phyloP scores from a whole-genome alignment of 2,329 filamentous ascomycete species.

The Pyrenochaeta sp. region DNA sequence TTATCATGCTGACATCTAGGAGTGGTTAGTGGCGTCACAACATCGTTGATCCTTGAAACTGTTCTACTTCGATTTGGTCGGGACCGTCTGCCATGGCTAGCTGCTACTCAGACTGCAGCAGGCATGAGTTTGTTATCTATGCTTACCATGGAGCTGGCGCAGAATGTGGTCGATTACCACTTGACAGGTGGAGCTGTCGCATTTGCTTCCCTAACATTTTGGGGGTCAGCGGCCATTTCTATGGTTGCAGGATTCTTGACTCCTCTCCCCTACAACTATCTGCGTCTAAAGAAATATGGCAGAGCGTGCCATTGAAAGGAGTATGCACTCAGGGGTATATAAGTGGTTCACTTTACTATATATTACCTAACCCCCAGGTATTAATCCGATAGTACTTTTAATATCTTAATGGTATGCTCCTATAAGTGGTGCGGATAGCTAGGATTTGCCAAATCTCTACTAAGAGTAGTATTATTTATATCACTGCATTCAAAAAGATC shows the following conservation, averaged over 20 bases:
- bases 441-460: too few species aligned
- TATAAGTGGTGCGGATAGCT: too few species aligned
- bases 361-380: too few species aligned
- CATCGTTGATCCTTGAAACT: slow-evolving; percentile 64
- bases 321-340: too few species aligned
- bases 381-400: too few species aligned
- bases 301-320: slow-evolving; percentile 56
- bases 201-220: slow-evolving; percentile 60
- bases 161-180: slow-evolving; percentile 65
- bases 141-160: slow-evolving; percentile 65
- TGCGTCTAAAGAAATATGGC: slow-evolving; percentile 59
- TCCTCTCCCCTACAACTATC: slow-evolving; percentile 64
- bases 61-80: slow-evolving; percentile 58
- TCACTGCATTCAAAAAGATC: too few species aligned
- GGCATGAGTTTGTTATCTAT: slow-evolving; percentile 69
- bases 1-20: too few species aligned
- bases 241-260: slow-evolving; percentile 58
- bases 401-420: too few species aligned
- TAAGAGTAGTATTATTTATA: too few species aligned
- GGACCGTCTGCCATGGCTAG: slow-evolving; percentile 58
- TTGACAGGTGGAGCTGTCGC: slow-evolving; percentile 62
- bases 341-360: too few species aligned
- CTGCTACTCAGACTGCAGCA: slow-evolving; percentile 61
- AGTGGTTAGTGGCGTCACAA: slow-evolving; percentile 63
- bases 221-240: slow-evolving; percentile 59